Conservation (phyloP, 805 yeast genomes). For the Nakazawaea pomicola region DNA sequence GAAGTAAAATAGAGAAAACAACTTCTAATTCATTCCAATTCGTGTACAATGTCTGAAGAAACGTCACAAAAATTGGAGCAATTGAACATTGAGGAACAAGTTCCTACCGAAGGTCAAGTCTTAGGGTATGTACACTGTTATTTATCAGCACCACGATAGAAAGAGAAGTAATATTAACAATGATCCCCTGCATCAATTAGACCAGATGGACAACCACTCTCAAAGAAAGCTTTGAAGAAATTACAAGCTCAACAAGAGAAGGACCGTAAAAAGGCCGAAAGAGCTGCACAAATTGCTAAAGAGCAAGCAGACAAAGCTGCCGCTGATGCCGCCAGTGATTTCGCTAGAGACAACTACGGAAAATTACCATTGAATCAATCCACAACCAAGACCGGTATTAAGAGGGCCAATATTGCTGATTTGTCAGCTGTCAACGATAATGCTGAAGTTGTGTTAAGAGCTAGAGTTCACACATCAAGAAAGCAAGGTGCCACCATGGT, state of each 20-base stretch:
- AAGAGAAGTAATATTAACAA: neutral
- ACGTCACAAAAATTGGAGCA: conserved; percentile 9
- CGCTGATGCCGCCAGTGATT: conserved; percentile 72
- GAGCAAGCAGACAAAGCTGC: conserved; percentile 78
- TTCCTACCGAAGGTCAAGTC: conserved; percentile 7
- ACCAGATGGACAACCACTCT: conserved; percentile 79
- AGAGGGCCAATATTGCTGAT: conserved; percentile 53
- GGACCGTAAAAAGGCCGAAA: conserved; percentile 88
- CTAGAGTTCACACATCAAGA: conserved; percentile 89
- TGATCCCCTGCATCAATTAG: too few relatives aligned
- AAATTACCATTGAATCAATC: conserved; percentile 85
- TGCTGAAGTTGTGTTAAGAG: conserved; percentile 78
- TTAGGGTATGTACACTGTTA: conserved; percentile 8
- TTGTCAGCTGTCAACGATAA: conserved; percentile 66
- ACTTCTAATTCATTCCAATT: too few relatives aligned
- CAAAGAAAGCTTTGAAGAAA: conserved; percentile 93
- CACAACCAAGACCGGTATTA: conserved; percentile 52
- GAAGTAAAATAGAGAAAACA: too few relatives aligned
- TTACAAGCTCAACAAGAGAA: conserved; percentile 90
- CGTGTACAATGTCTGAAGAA: conserved; percentile 13
- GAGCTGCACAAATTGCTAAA: conserved; percentile 79
- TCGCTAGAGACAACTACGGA: conserved; percentile 86
- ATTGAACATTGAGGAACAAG: conserved; percentile 6
- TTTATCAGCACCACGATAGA: too few relatives aligned
- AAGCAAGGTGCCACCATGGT: conserved; percentile 95